Percentiles rank a stretch among this genome's conserved stretches.
Evolutionary conservation across 805 yeast species (phyloP).

Genomic region (Teunomyces aglyptinius): DNA sequence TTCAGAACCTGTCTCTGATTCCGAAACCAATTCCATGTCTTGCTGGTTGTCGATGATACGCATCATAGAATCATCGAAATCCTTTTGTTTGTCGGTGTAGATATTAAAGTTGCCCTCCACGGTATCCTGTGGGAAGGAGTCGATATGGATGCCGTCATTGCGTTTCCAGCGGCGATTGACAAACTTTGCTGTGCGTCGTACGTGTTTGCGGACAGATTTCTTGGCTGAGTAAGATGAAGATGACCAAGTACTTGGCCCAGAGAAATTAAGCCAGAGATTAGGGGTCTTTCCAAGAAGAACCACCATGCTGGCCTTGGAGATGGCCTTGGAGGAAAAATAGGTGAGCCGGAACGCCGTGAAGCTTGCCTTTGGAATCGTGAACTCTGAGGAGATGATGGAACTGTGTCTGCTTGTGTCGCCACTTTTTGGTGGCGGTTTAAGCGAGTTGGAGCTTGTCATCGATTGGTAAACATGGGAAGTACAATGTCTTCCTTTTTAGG

Average conservation of each 20-base stretch:
- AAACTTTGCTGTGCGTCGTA: slow-evolving; percentile 2
- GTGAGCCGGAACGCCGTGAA: slow-evolving; percentile 61
- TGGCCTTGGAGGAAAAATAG: slow-evolving; percentile 48
- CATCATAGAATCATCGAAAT: neutral
- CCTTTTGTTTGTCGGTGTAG: slow-evolving; percentile 3
- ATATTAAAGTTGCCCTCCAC: slow-evolving; percentile 10
- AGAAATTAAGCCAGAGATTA: slow-evolving; percentile 48
- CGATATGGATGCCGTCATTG: slow-evolving; percentile 1
- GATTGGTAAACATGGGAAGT: neutral
- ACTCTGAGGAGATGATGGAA: neutral
- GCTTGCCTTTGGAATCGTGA: slow-evolving; percentile 47
- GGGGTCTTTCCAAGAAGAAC: slow-evolving; percentile 61
- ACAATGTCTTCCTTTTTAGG: neutral
- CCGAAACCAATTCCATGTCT: neutral
- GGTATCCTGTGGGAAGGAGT: neutral
- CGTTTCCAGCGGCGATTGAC: slow-evolving; percentile 7
- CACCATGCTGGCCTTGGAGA: slow-evolving; percentile 48
- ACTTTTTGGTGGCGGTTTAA: neutral
- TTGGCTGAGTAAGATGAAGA: slow-evolving; percentile 11
- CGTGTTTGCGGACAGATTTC: slow-evolving; percentile 8
- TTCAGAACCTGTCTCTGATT: neutral
- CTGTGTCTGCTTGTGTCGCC: neutral
- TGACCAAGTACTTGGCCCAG: slow-evolving; percentile 22
- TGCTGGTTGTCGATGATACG: slow-evolving; percentile 5
- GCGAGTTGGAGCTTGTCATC: neutral